Evolutionary conservation across 345 rosid species (phyloP).

Genomic region (Anastatica hierochuntica): DNA sequence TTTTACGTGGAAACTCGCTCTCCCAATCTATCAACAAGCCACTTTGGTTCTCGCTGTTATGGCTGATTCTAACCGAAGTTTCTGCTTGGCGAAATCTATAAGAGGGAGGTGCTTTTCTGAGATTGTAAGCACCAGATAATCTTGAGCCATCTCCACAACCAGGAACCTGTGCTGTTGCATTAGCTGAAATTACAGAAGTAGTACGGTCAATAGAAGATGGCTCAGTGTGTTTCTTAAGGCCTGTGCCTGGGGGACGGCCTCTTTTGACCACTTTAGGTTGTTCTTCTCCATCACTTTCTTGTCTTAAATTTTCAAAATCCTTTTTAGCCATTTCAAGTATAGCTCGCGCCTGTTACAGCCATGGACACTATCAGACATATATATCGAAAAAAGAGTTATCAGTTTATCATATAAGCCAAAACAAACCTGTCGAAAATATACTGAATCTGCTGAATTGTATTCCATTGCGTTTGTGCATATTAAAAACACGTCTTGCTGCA

Average conservation of each 20-base stretch:
- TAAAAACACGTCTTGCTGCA: conserved; percentile 78
- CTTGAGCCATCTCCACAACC: conserved; percentile 49
- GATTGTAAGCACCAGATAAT: conserved; percentile 45
- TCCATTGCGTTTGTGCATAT: conserved; percentile 94
- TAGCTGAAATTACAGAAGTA: conserved; percentile 57
- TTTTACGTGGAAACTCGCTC: conserved; percentile 81
- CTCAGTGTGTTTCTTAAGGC: conserved; percentile 60
- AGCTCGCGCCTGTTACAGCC: conserved; percentile 58
- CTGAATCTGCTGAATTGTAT: conserved; percentile 86
- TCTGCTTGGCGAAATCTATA: conserved; percentile 47
- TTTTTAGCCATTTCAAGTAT: conserved; percentile 88
- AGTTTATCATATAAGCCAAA: background rate
- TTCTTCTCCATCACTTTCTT: conserved; percentile 81
- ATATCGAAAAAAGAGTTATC: background rate
- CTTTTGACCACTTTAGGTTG: conserved; percentile 44
- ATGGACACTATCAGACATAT: conserved; percentile 2
- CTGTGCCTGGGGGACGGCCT: conserved; percentile 32
- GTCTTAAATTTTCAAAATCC: conserved; percentile 87
- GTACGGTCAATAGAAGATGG: conserved; percentile 43
- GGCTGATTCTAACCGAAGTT: conserved; percentile 40
- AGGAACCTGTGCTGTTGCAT: conserved; percentile 48
- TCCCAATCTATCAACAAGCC: conserved; percentile 67
- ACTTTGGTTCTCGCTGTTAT: conserved; percentile 41
- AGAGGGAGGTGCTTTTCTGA: conserved; percentile 49
- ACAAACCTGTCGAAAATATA: conserved; percentile 83